These are phyloP conservation scores for Ophiorrhiza pumila DNA, from an alignment of 257 asterid genomes.

Conservation along the genomic window DNA sequence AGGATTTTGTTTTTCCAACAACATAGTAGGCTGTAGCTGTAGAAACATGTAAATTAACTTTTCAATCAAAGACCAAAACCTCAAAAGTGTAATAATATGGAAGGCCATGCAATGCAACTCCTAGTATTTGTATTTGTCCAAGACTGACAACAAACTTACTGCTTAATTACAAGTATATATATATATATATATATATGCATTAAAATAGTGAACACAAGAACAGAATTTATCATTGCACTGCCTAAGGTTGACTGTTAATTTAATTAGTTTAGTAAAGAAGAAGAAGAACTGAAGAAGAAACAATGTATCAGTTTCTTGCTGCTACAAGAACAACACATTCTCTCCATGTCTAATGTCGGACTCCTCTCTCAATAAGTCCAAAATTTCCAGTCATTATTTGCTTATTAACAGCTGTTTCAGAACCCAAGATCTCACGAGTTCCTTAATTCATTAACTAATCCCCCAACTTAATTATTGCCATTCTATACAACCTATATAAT, in stretches of 20 bases:
- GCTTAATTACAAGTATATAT: neutral
- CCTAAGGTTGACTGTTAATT: slow-evolving; percentile 35
- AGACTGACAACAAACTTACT: neutral
- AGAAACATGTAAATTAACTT: neutral
- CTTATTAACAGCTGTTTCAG: slow-evolving; percentile 57
- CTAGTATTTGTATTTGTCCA: too few relatives aligned
- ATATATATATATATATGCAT: neutral
- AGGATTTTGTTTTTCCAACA: neutral
- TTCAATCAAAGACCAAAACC: neutral
- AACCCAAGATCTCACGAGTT: slow-evolving; percentile 75
- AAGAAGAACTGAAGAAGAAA: slow-evolving; percentile 26
- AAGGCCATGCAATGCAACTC: too few relatives aligned
- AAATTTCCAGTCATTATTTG: slow-evolving; percentile 39
- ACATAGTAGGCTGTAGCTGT: neutral
- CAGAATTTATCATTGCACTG: slow-evolving; percentile 12
- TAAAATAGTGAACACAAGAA: slow-evolving; percentile 5
- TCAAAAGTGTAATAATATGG: too few relatives aligned
- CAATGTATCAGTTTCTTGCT: slow-evolving; percentile 11
- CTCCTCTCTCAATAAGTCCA: slow-evolving; percentile 47
- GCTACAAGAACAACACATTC: slow-evolving; percentile 60
- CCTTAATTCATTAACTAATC: slow-evolving; percentile 24
- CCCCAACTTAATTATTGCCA: slow-evolving; percentile 20
- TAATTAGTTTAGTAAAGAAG: neutral
- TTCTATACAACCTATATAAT: slow-evolving; percentile 17
- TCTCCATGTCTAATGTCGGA: slow-evolving; percentile 73